Conservation (phyloP, 176 grass and related monocot species). For the Musa itinerans region DNA sequence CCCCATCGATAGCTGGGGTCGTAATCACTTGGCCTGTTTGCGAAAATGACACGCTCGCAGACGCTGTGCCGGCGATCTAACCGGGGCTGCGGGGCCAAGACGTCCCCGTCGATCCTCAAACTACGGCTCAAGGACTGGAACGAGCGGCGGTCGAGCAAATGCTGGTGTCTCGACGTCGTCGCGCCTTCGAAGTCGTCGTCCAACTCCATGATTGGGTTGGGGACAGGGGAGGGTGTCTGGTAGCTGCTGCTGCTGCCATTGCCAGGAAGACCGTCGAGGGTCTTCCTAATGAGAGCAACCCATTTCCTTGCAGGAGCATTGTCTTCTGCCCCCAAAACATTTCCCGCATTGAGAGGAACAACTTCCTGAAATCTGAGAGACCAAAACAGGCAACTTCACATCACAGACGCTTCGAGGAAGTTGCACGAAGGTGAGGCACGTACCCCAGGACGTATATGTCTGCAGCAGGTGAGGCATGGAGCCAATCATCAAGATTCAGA, state of each 20-base stretch:
- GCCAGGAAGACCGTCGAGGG: constrained; percentile 34
- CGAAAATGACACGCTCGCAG: constrained; percentile 69
- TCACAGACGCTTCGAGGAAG: neutral
- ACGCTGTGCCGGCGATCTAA: constrained; percentile 78
- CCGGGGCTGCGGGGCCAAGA: constrained; percentile 55
- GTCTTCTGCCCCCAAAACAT: constrained; percentile 88
- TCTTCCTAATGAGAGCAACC: constrained; percentile 61
- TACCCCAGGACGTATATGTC: constrained; percentile 99
- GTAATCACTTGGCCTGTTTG: constrained; percentile 71
- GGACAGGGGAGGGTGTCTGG: constrained; percentile 31
- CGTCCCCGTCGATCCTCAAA: constrained; percentile 66
- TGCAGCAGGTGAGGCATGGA: constrained; percentile 62
- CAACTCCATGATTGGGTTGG: constrained; percentile 62
- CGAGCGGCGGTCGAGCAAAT: constrained; percentile 64
- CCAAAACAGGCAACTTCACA: constrained; percentile 14
- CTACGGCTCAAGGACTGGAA: constrained; percentile 85
- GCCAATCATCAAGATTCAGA: constrained; percentile 64
- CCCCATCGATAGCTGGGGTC: constrained; percentile 66
- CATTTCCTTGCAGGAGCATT: constrained; percentile 77
- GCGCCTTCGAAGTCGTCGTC: constrained; percentile 75
- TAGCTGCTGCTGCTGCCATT: constrained; percentile 35
- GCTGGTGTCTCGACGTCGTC: constrained; percentile 40
- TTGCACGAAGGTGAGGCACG: neutral
- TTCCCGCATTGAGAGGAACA: constrained; percentile 96
- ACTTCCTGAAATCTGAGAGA: constrained; percentile 83